Base-by-base conservation (phyloP, 2,329 filamentous ascomycete species). In the Aplosporella prunicola region DNA sequence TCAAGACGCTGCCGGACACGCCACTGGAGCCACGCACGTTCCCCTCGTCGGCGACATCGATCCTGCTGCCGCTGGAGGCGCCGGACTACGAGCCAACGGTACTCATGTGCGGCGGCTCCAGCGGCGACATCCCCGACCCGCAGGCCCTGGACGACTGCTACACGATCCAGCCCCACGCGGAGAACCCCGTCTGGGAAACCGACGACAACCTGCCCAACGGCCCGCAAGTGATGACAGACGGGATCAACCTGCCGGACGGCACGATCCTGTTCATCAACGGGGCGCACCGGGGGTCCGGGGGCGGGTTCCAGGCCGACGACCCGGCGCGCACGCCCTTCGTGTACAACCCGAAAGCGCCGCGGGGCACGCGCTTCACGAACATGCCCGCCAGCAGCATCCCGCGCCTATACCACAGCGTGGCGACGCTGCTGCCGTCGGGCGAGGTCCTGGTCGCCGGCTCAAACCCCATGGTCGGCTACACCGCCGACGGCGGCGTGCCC, bases 391-490 rank as follows among this genome's bases (percentile, higher is more conserved):
- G 52, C 5, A 51, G 50, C 1, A 51, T 63, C 33, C 53, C 55
- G 9, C 41, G 44, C 5, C 56, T 76, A 16, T 75, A 75, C 50
- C 72, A 76, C 45, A 71, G 68, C 1, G 66, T 72, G 10, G 65
- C 69, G 4, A 50, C 73, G 8, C 53, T 74, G 5, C 54, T 74
- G 5, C 57, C 69, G 3, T 69, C 74, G 45, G 71, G 71, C 8
- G 72, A 66, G 1, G 48, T 75, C 11, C 57, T 75, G 50, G 50
- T 75, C 24, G 62, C 69, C n/a, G 71, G 72, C 14, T 71, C 67
- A 18, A 73, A 74, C 45, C 72, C 72, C 0, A 63, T 71, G 14
- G 11, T 45, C 54, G 13, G 48, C 62, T 10, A 58, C 61, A 41
- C 50, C 53, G 0, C 42, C 53, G 22, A 50, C 64, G 34, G 64